Percentiles rank a stretch among this genome's conserved stretches.
These are phyloP conservation scores for Cercospora sp. DNA, from an alignment of 2,329 filamentous ascomycete genomes.

Conservation along the genomic window DNA sequence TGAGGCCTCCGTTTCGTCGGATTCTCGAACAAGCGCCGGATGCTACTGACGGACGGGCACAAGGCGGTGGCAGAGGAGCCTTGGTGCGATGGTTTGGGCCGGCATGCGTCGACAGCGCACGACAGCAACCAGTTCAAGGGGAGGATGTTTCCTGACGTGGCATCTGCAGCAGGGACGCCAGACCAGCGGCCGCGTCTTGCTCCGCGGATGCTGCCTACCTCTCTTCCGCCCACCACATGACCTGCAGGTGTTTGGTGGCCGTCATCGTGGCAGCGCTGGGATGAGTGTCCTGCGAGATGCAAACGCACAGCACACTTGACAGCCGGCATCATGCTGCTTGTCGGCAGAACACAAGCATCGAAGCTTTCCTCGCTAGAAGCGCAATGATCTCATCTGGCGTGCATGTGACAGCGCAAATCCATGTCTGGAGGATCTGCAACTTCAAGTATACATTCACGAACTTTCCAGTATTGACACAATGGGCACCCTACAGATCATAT, in stretches of 20 bases:
- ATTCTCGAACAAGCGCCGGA: constrained; percentile 2
- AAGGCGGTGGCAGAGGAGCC: neutral
- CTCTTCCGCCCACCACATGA: constrained; percentile 8
- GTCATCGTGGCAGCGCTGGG: neutral
- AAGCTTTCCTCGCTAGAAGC: constrained; percentile 4
- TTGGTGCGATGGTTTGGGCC: neutral
- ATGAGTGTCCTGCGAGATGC: neutral
- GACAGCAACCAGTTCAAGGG: neutral
- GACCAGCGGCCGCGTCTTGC: neutral
- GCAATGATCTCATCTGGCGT: constrained; percentile 3
- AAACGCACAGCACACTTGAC: neutral
- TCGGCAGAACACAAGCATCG: constrained; percentile 3
- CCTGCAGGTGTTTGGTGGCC: neutral
- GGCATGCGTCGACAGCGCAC: neutral
- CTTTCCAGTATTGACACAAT: neutral
- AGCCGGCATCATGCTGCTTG: neutral
- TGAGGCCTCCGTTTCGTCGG: neutral
- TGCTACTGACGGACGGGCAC: neutral
- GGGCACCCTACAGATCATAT: constrained; percentile 47
- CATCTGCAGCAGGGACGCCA: neutral
- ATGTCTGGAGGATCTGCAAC: neutral
- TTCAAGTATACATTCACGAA: neutral
- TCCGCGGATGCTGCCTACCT: neutral
- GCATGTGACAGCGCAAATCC: constrained; percentile 6
- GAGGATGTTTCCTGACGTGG: constrained; percentile 1